A percentile compares a stretch with the other conserved stretches of the same genome.
Evolutionary conservation across 805 yeast genomes (phyloP).

Genomic region (Barnettozyma pratensis): DNA sequence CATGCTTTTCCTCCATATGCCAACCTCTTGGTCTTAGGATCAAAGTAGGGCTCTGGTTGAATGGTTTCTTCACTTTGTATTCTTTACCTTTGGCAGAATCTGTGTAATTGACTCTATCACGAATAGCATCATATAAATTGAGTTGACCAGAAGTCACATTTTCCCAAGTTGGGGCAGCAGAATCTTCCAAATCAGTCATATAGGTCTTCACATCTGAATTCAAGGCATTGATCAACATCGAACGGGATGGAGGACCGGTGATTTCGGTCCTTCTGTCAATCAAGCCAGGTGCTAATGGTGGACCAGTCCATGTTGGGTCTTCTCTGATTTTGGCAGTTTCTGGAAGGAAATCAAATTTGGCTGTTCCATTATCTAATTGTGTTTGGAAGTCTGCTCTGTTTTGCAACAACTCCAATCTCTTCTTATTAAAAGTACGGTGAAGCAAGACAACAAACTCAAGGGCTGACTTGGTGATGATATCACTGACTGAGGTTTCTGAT

Average conservation of each 20-base stretch:
- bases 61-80: conserved; percentile 33
- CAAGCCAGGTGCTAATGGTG: conserved; percentile 66
- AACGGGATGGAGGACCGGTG: conserved; percentile 83
- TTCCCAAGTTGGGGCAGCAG: conserved; percentile 82
- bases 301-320: conserved; percentile 73
- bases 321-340: conserved; percentile 65
- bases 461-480: conserved; percentile 38
- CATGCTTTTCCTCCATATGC: conserved; percentile 76
- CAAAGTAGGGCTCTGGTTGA: conserved; percentile 56
- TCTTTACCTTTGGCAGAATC: conserved; percentile 38
- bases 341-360: conserved; percentile 47
- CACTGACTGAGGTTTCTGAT: conserved; percentile 34
- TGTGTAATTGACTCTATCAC: conserved; percentile 55
- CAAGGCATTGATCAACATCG: conserved; percentile 78
- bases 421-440: conserved; percentile 65
- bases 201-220: conserved; percentile 76
- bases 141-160: conserved; percentile 79
- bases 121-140: conserved; percentile 68
- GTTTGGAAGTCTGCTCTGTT: conserved; percentile 59
- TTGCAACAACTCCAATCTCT: conserved; percentile 50
- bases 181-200: conserved; percentile 84
- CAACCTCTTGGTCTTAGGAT: conserved; percentile 87
- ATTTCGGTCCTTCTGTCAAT: conserved; percentile 74
- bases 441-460: conserved; percentile 63
- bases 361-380: conserved; percentile 45